Percentiles rank a stretch among this genome's conserved stretches.
Evolutionary conservation across 2,329 filamentous ascomycete genomes (phyloP).

Genomic region (Diplodia sapinea): DNA sequence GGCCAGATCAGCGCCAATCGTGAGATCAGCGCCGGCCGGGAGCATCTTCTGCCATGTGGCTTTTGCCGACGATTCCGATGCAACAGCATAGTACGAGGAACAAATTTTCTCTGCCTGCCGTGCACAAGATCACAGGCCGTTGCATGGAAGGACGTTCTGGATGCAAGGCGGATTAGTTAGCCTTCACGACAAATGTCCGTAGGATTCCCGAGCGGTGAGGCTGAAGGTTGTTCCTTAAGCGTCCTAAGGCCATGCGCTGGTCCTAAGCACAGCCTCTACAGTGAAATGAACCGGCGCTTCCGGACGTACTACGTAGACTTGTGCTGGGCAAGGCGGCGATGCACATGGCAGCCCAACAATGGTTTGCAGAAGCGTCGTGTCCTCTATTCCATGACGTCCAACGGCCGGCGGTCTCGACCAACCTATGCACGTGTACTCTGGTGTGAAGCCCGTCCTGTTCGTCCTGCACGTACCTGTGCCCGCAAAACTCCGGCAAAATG

Average conservation of each 20-base stretch:
- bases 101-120: conserved; percentile 14
- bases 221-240: conserved; percentile 10
- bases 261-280: conserved; percentile 24
- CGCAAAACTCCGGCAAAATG: conserved; percentile 28
- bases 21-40: conserved; percentile 15
- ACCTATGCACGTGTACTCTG: background rate
- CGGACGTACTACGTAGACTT: conserved; percentile 16
- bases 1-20: conserved; percentile 21
- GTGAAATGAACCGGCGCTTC: conserved; percentile 27
- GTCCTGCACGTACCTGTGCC: conserved; percentile 14
- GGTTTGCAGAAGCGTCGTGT: conserved; percentile 6
- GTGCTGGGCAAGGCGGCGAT: background rate
- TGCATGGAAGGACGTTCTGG: background rate
- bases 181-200: conserved; percentile 17
- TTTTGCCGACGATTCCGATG: conserved; percentile 17
- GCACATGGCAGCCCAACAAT: conserved; percentile 20
- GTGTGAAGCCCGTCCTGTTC: background rate
- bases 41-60: conserved; percentile 10
- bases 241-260: conserved; percentile 8
- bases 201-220: conserved; percentile 22
- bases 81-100: conserved; percentile 13
- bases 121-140: conserved; percentile 14
- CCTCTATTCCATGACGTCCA: conserved; percentile 5
- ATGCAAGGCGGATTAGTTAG: conserved; percentile 7
- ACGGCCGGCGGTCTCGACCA: background rate